phyloP scores from a whole-genome alignment of 345 rosid genomes.

The Zanthoxylum bungeanum region DNA sequence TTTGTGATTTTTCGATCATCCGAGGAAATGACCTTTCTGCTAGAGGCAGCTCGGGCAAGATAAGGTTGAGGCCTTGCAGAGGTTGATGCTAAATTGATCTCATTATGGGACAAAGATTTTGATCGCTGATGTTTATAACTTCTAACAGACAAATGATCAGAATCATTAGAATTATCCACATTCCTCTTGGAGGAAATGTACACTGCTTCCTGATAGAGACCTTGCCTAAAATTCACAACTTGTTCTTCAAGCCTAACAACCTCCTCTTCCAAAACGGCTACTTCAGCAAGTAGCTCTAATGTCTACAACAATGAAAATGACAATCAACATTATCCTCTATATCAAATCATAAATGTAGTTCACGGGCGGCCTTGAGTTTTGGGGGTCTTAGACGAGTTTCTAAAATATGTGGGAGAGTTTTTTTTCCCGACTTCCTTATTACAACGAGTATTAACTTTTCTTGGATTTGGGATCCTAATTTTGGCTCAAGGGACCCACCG shows the following conservation, averaged over 20 bases:
- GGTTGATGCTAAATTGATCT: constrained; percentile 40
- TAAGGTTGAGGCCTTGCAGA: constrained; percentile 49
- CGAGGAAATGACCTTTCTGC: constrained; percentile 51
- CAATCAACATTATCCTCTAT: constrained; percentile 23
- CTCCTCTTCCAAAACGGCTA: constrained; percentile 96
- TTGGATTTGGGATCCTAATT: too few species aligned
- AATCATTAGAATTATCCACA: constrained; percentile 42
- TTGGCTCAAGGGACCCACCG: too few species aligned
- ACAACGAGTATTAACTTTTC: too few species aligned
- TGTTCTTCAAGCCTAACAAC: constrained; percentile 88
- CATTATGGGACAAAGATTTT: constrained; percentile 65
- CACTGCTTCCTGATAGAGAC: constrained; percentile 85
- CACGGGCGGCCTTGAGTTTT: too few species aligned
- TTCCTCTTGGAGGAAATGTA: constrained; percentile 67
- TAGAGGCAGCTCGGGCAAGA: constrained; percentile 59
- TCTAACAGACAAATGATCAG: constrained; percentile 42
- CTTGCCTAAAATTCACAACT: constrained; percentile 83
- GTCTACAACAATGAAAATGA: constrained; percentile 44
- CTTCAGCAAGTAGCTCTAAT: constrained; percentile 93
- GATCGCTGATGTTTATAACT: constrained; percentile 71
- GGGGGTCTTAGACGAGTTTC: too few species aligned
- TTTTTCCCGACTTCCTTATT: too few species aligned
- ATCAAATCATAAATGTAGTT: constrained; percentile 18
- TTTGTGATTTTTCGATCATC: constrained; percentile 39
- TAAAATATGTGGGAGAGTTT: too few species aligned